Evolutionary conservation across 108 stramenopile species (phyloP), one percentile per base, ranked within the genome.

Genomic region (Mediolabrus comicus): DNA sequence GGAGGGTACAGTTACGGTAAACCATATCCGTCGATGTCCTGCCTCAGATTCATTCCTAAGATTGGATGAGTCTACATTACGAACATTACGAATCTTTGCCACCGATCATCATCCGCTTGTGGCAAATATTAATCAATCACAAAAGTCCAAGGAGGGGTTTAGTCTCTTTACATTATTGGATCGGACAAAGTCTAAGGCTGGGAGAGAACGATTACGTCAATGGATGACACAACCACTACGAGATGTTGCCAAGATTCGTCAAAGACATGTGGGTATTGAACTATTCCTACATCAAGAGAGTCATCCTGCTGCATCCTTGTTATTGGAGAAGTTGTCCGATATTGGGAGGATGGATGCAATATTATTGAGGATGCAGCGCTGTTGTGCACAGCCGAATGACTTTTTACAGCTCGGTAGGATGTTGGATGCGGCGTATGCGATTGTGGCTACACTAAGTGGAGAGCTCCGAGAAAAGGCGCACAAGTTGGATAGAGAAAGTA

Each of bases 111-210:
- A 92, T 57, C 94, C 94, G 4, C 77, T 89, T n/a, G 66, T 69
- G 38, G 86, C 79, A 13, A 80, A 79, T 35, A 77, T 68, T 19
- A 72, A 80, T 67, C n/a, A n/a, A n/a, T 57, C 30, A 74, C 77
- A 80, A 13, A 83, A 80, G 25, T 71, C 89, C 43, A 98, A 98
- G 62, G 96, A 98, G 77, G 96, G 98, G 0, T 97, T 92, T 54
- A 93, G 92, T 49, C 65, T 98, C 33, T 97, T 89, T 69, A 86
- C 92, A 3, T 71, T 98, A 32, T 69, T 98, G 43, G 95, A 98
- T 65, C 74, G 95, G 27, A 95, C 95, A 24, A 84, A 73, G 36
- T 83, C 87, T 65, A 88, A 90, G 53, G 79, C 87, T 0, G 98
- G 98, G 0, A 83, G 84, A 27, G 81, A 89, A 62, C 71, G 88